Evolutionary conservation across 2,329 filamentous ascomycete genomes (phyloP).

Genomic region (Pseudohalonectria lignicola): DNA sequence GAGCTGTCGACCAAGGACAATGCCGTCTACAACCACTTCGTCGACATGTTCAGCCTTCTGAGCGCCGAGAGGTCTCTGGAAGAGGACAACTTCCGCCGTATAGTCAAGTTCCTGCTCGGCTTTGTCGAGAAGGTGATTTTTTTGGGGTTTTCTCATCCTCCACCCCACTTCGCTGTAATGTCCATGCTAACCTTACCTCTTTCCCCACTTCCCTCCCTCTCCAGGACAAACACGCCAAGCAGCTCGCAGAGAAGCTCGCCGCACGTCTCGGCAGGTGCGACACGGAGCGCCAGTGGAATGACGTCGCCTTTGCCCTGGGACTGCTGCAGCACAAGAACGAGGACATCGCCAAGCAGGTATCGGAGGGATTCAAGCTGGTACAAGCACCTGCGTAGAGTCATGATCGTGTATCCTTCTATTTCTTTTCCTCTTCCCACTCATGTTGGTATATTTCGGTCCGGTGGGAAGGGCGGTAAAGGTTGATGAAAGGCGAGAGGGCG

Average conservation of each 20-base stretch:
- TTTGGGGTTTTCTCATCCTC: background rate
- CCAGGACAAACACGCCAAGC: slow-evolving; percentile 93
- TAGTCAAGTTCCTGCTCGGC: slow-evolving; percentile 84
- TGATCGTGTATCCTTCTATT: background rate
- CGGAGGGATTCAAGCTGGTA: slow-evolving; percentile 66
- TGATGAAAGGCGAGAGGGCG: too few species aligned
- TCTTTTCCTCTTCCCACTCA: too few species aligned
- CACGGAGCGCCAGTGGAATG: slow-evolving; percentile 92
- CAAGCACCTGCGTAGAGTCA: slow-evolving; percentile 40
- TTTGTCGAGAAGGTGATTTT: slow-evolving; percentile 88
- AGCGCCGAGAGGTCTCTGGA: slow-evolving; percentile 71
- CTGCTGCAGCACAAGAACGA: slow-evolving; percentile 89
- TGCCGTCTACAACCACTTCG: slow-evolving; percentile 97
- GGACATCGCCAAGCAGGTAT: slow-evolving; percentile 67
- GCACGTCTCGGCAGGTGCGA: slow-evolving; percentile 78
- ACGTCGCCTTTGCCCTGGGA: slow-evolving; percentile 86
- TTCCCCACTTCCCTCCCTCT: background rate
- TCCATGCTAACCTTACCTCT: background rate
- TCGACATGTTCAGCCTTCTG: slow-evolving; percentile 94
- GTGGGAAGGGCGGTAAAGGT: too few species aligned
- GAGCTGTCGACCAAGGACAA: slow-evolving; percentile 98
- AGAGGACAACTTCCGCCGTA: slow-evolving; percentile 75
- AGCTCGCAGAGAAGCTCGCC: slow-evolving; percentile 85
- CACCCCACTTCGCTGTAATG: background rate
- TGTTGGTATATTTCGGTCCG: too few species aligned